Base-by-base conservation (phyloP, 2,329 filamentous ascomycete species). In the Aspergillus ochraceoroseus region DNA sequence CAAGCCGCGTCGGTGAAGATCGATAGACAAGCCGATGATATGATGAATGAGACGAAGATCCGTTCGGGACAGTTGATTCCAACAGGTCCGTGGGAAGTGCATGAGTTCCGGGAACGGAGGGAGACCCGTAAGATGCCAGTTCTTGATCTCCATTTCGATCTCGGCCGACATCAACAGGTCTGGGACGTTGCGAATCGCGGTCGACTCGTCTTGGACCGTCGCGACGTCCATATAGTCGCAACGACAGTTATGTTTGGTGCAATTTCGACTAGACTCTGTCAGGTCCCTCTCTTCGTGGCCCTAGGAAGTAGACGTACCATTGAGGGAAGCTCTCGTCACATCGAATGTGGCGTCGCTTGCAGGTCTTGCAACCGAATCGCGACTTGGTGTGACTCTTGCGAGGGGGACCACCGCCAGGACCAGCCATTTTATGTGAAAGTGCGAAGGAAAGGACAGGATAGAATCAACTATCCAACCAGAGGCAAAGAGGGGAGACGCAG, bases 291-390 rank as follows among this genome's bases (percentile, higher is more conserved):
- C 15, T 23, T 22, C 9, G 14, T 12, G 25, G 19, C 1, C 11
- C 47, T 62, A 45, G 66, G 53, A 39, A 27, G 32, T 28, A 29
- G 30, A 66, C 76, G 57, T 74, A 94, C 88, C 90, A 98, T 77
- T 98, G 92, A 36, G 92, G 92, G 59, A 95, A 95, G 54, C 81
- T 95, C 67, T 98, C 92, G 62, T 98, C 92, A 70, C 92, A 98
- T 58, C 92, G 80, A 63, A 98, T 98, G 68, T 98, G 92, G 63
- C 92, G 82, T 64, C 85, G 83, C 71, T 98, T 98, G 78, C 92
- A 98, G 48, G 88, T 95, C 60, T 94, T 90, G 76, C 92, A 98
- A 49, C 92, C 92, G 72, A 95, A 96, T 62, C 92, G 83, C 58
- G 90, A 96, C 74, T 98, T 98, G 64, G 92, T 98, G 73, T 98